These are phyloP conservation scores for Candida yuanshanica DNA, from an alignment of 805 yeast genomes.

Conservation along the genomic window DNA sequence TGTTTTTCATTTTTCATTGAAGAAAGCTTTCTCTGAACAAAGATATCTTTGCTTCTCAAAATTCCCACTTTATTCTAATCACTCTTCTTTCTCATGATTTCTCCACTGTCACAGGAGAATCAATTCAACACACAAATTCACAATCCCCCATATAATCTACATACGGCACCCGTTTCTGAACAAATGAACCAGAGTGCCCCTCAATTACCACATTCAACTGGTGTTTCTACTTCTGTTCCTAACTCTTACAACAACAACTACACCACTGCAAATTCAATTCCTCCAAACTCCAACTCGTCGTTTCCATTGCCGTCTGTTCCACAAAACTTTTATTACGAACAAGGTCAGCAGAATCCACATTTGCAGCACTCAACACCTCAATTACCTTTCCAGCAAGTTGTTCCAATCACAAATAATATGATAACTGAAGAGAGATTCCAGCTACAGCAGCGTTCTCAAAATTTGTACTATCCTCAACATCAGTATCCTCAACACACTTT, in stretches of 20 bases:
- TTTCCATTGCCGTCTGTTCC: no score
- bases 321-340: conserved; percentile 7
- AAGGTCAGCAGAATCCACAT: conserved; percentile 6
- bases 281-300: neutral
- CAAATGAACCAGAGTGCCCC: neutral
- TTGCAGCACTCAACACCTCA: conserved; percentile 7
- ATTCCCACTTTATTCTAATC: no score
- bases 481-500: neutral
- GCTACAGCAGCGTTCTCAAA: conserved; percentile 2
- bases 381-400: neutral
- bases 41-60: no score
- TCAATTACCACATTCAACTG: neutral
- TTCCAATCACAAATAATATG: neutral
- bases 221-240: conserved; percentile 3
- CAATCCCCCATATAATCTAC: neutral
- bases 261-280: conserved; percentile 6
- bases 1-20: no score
- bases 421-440: neutral
- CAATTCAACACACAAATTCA: conserved; percentile 1
- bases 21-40: no score
- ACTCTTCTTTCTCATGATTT: no score
- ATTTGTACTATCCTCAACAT: neutral
- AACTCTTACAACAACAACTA: conserved; percentile 5
- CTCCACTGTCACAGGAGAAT: conserved; percentile 2
- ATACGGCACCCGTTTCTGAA: neutral